Evolutionary conservation across 805 yeast genomes (phyloP).

Genomic region (Ogataea salicorniae): DNA sequence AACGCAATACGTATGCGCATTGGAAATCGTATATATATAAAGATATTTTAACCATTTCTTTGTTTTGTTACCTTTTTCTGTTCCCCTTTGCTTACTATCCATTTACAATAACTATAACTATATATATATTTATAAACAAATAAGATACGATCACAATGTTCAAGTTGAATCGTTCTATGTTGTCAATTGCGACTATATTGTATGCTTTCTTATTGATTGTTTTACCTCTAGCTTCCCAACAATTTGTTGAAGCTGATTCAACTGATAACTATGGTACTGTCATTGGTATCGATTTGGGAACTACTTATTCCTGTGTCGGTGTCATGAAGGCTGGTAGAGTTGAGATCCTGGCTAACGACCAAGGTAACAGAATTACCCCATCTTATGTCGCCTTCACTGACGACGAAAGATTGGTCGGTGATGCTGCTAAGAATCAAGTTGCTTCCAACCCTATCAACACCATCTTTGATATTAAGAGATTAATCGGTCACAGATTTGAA

Average conservation of each 20-base stretch:
- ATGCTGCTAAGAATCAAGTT: slow-evolving; percentile 97
- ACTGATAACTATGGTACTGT: slow-evolving; percentile 39
- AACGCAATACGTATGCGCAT: too few species aligned
- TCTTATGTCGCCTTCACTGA: slow-evolving; percentile 94
- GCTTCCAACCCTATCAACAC: slow-evolving; percentile 95
- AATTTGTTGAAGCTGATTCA: slow-evolving; percentile 23
- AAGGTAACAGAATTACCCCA: slow-evolving; percentile 98
- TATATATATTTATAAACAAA: not conserved
- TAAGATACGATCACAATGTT: slow-evolving; percentile 13
- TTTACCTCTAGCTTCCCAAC: slow-evolving; percentile 24
- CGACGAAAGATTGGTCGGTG: slow-evolving; percentile 90
- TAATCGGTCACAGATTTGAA: slow-evolving; percentile 77
- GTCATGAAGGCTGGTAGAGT: slow-evolving; percentile 89
- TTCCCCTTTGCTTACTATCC: not conserved
- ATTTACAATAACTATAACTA: not conserved
- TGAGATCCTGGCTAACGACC: slow-evolving; percentile 95
- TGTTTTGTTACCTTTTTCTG: not conserved
- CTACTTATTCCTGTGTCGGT: slow-evolving; percentile 94
- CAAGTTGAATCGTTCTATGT: slow-evolving; percentile 22
- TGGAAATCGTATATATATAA: too few species aligned
- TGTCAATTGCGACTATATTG: slow-evolving; percentile 22
- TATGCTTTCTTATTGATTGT: slow-evolving; percentile 27
- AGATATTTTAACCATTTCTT: not conserved
- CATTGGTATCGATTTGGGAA: slow-evolving; percentile 88
- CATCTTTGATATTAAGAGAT: slow-evolving; percentile 92